Percentiles rank a stretch among this genome's conserved stretches.
Evolutionary conservation across 2,329 filamentous ascomycete species (phyloP).

Genomic region (Periconia macrospinosa): DNA sequence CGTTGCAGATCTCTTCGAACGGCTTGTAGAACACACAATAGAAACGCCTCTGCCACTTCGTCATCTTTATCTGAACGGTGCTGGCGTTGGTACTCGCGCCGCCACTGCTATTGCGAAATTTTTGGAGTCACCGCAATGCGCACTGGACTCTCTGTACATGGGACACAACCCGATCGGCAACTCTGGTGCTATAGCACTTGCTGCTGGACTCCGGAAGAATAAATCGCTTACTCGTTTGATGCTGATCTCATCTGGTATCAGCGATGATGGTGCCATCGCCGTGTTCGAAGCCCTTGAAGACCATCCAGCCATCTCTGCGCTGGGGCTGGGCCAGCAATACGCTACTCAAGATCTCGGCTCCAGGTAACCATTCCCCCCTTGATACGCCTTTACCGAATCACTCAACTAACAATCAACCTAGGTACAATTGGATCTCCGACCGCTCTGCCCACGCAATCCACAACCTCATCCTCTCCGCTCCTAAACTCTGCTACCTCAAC

Average conservation of each 20-base stretch:
- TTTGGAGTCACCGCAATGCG: conserved; percentile 27
- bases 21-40: conserved; percentile 35
- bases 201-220: conserved; percentile 23
- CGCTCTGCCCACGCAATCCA: conserved; percentile 37
- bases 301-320: conserved; percentile 40
- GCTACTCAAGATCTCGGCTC: conserved; percentile 47
- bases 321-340: conserved; percentile 53
- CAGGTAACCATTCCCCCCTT: conserved; percentile 12
- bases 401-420: background rate
- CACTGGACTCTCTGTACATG: conserved; percentile 33
- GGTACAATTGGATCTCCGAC: conserved; percentile 53
- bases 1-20: conserved; percentile 48
- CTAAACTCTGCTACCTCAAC: conserved; percentile 47
- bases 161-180: conserved; percentile 39
- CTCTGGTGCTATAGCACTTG: conserved; percentile 21
- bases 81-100: conserved; percentile 26
- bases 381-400: background rate
- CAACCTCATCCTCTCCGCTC: conserved; percentile 36
- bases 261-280: conserved; percentile 42
- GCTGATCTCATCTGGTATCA: conserved; percentile 51
- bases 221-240: conserved; percentile 28
- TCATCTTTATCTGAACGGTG: conserved; percentile 38
- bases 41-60: conserved; percentile 26
- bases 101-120: conserved; percentile 29
- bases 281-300: conserved; percentile 43